Percentiles rank a stretch among this genome's conserved stretches.
Conservation (phyloP, 1,139 yeast genomes). For the Saccharomyces uvarum region DNA sequence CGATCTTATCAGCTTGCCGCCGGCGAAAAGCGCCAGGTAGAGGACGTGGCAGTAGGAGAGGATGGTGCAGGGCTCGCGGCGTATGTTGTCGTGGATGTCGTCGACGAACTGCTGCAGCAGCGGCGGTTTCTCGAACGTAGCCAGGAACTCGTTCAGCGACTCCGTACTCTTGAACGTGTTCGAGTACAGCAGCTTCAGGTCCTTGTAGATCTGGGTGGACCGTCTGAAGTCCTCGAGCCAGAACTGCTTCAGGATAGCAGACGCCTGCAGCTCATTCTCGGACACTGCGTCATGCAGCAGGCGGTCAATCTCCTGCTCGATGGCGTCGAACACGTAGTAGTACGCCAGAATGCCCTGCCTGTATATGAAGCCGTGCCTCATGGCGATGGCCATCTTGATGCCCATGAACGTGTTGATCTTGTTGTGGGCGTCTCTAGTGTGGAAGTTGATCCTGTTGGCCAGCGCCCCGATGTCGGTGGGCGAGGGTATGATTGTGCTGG, state of each 20-base stretch:
- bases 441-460: slow-evolving; percentile 68
- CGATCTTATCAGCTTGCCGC: slow-evolving; percentile 69
- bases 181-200: slow-evolving; percentile 60
- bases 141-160: slow-evolving; percentile 29
- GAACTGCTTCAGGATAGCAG: slow-evolving; percentile 40
- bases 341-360: slow-evolving; percentile 76
- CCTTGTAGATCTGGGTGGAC: slow-evolving; percentile 48
- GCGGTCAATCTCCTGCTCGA: slow-evolving; percentile 63
- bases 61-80: slow-evolving; percentile 59
- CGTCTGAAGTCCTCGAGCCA: slow-evolving; percentile 72
- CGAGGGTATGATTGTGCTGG: slow-evolving; percentile 45
- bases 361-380: slow-evolving; percentile 66
- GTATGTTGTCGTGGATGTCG: slow-evolving; percentile 49
- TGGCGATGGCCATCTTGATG: slow-evolving; percentile 63
- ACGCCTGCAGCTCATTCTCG: slow-evolving; percentile 35
- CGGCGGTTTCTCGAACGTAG: slow-evolving; percentile 34
- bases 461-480: slow-evolving; percentile 73
- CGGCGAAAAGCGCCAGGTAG: slow-evolving; percentile 82
- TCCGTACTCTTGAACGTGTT: slow-evolving; percentile 48
- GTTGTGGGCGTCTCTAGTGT: slow-evolving; percentile 60
- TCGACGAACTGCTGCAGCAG: slow-evolving; percentile 55
- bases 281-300: slow-evolving; percentile 44
- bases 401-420: slow-evolving; percentile 63
- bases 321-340: slow-evolving; percentile 65
- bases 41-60: slow-evolving; percentile 82